Percentiles rank a stretch among this genome's conserved stretches.
These are phyloP conservation scores for Penicillium sp. DNA, from an alignment of 2,329 filamentous ascomycete species.

Conservation along the genomic window DNA sequence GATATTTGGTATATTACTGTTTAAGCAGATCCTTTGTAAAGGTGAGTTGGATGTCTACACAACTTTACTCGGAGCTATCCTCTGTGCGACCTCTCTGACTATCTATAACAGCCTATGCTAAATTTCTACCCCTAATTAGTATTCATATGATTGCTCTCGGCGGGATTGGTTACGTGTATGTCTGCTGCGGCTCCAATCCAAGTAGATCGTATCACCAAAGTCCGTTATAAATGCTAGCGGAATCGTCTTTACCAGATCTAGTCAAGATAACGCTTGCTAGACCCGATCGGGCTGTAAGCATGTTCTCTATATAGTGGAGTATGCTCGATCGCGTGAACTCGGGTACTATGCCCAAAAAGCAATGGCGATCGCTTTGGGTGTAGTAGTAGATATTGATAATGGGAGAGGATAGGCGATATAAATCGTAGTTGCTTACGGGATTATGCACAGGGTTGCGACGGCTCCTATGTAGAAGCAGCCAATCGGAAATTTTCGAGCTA, in stretches of 20 bases:
- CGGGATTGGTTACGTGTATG: not conserved
- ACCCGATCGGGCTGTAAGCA: not conserved
- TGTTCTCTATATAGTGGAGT: not conserved
- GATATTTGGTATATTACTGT: no score
- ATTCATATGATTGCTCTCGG: not conserved
- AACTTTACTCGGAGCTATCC: not conserved
- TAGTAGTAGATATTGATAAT: not conserved
- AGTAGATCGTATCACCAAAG: no score
- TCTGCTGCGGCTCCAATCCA: not conserved
- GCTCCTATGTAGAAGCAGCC: not conserved
- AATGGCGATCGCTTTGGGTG: no score
- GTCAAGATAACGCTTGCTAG: not conserved
- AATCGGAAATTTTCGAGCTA: not conserved
- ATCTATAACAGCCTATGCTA: not conserved
- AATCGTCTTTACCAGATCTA: not conserved
- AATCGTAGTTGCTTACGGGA: not conserved
- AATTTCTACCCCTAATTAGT: not conserved
- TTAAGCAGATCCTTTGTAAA: not conserved
- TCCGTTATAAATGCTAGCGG: not conserved
- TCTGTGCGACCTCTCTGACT: not conserved
- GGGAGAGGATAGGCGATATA: not conserved
- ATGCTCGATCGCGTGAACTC: not conserved
- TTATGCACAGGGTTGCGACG: not conserved
- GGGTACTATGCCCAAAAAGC: not conserved
- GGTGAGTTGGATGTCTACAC: not conserved